Base-by-base conservation (phyloP, 192 early-diverging fungal genomes). In the Piromyces finnis region DNA sequence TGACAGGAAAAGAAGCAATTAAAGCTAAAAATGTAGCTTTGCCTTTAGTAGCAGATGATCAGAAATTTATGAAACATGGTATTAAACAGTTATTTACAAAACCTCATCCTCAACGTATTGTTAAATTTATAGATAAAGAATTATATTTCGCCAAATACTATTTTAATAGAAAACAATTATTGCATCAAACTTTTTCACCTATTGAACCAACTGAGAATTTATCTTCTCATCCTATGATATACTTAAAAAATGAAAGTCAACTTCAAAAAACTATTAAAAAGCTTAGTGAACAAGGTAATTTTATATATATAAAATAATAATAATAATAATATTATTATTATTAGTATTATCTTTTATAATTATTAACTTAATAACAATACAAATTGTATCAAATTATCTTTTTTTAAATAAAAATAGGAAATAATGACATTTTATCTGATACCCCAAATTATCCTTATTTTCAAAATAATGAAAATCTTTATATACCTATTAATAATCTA, bases 1-100 rank as follows among this genome's bases (percentile, higher is more conserved):
- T 97, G 84, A 93, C 92, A 78, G 97, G 97, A 0, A 87, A 87
- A 29, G 92, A 94, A 51, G 16, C 90, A 89, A 5, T 81, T 91
- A 12, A 89, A 89, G 1, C 81, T 91, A 77, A 41, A 29, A 41
- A 80, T 77, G 41, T 77, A 22, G 30, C 29, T 16, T 68, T 77
- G 29, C 41, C 79, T 18, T 80, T 80, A 13, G 79, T 80, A 11
- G 29, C 79, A 22, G 11, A 26, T 9, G 26, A 68, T n/a, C 51
- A 68, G n/a, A 68, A 68, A n/a, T 68, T 68, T n/a, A 68, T 77
- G 29, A 29, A 59, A 41, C 79, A 80, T 77, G 79, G 79, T 29
- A 36, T 80, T 22, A 41, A 77, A 22, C 79, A 80, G 6, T 35
- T 80, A 29, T 80, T 80, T 32, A 29, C 9, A 22, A 15, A 17